Conservation (phyloP, 331 rosid genomes). For the Saraca asoca region DNA sequence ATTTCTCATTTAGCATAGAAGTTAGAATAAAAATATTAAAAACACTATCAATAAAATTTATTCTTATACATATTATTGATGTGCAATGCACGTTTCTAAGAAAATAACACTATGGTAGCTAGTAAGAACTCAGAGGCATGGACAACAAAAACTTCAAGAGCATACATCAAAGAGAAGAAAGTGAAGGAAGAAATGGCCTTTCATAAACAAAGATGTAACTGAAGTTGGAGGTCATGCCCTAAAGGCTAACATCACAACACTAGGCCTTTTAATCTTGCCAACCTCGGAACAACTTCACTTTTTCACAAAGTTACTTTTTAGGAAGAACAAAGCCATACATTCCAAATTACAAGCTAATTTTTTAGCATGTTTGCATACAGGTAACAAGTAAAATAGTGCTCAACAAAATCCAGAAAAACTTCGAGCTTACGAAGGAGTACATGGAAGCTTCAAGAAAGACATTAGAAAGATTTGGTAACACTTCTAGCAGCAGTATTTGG, state of each 20-base stretch:
- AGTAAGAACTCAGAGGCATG: constrained; percentile 63
- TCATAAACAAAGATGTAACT: constrained; percentile 49
- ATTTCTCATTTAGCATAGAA: too few relatives aligned
- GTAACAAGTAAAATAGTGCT: constrained; percentile 64
- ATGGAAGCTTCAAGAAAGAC: constrained; percentile 79
- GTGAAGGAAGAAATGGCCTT: constrained; percentile 47
- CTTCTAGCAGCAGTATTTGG: constrained; percentile 73
- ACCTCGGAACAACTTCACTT: constrained; percentile 51
- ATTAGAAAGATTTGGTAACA: constrained; percentile 69
- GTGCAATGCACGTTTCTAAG: constrained; percentile 4
- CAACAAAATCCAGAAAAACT: constrained; percentile 53
- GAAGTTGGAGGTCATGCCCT: constrained; percentile 59
- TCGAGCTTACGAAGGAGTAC: constrained; percentile 53
- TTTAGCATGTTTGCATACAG: constrained; percentile 55
- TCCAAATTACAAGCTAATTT: constrained; percentile 48
- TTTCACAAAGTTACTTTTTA: constrained; percentile 51
- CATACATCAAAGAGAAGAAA: constrained; percentile 56
- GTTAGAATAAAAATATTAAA: too few relatives aligned
- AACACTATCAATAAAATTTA: too few relatives aligned
- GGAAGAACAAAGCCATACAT: constrained; percentile 45
- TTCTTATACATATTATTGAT: too few relatives aligned
- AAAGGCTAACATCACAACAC: constrained; percentile 54
- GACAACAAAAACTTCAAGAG: constrained; percentile 52
- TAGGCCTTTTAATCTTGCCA: constrained; percentile 55
- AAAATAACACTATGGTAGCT: constrained; percentile 41